Percentiles rank a stretch among this genome's conserved stretches.
Conservation (phyloP, 495 filamentous ascomycete species). For the Lasiosphaeris hirsuta region DNA sequence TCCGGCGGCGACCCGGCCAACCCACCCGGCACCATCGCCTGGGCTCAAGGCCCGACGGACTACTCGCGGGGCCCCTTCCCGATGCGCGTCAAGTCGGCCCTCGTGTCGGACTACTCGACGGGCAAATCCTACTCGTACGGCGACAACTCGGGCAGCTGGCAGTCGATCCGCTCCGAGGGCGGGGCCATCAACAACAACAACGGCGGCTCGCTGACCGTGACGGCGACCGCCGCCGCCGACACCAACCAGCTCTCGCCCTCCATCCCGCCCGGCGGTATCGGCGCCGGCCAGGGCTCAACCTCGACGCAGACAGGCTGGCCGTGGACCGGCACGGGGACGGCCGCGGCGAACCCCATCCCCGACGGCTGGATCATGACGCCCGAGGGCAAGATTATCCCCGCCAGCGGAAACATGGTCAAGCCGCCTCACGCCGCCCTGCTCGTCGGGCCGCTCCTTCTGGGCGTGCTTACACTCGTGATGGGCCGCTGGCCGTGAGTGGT, state of each 20-base stretch:
- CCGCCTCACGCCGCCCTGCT: constrained; percentile 2
- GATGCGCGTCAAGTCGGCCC: constrained; percentile 77
- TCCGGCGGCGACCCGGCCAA: constrained; percentile 76
- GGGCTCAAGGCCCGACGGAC: constrained; percentile 81
- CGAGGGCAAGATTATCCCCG: constrained; percentile 64
- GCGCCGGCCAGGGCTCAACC: constrained; percentile 46
- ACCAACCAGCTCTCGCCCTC: constrained; percentile 32
- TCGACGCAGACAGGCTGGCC: constrained; percentile 57
- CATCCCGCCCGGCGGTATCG: constrained; percentile 58
- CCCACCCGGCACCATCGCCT: constrained; percentile 71
- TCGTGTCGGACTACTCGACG: constrained; percentile 85
- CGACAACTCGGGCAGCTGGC: constrained; percentile 71
- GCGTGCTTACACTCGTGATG: background rate
- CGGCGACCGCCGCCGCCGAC: constrained; percentile 40
- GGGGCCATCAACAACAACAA: constrained; percentile 59
- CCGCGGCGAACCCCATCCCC: constrained; percentile 48
- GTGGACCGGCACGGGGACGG: constrained; percentile 49
- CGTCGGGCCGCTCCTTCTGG: background rate
- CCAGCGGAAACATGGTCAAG: constrained; percentile 38
- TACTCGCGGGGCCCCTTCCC: constrained; percentile 76
- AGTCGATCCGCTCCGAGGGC: constrained; percentile 54
- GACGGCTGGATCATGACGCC: constrained; percentile 72
- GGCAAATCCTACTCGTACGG: constrained; percentile 77
- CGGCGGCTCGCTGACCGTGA: constrained; percentile 46
- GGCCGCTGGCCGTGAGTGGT: background rate